Conservation (phyloP, 2,329 filamentous ascomycete genomes). For the Celoporthe dispersa region DNA sequence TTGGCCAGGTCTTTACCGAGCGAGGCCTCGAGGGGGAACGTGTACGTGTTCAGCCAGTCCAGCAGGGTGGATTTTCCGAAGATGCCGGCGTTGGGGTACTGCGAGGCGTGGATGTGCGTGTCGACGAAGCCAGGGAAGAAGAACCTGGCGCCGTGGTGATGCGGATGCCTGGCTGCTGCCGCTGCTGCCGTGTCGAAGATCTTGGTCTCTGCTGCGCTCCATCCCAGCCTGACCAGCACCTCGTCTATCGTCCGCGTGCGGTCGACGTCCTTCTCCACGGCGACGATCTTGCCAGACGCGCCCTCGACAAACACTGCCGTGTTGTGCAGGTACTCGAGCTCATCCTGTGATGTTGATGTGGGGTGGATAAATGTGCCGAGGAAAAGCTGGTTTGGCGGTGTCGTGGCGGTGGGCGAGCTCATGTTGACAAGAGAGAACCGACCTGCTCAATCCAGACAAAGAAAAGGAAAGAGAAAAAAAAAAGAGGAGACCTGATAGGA, state of each 20-base stretch:
- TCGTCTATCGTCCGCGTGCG: slow-evolving; percentile 39
- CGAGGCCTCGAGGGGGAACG: slow-evolving; percentile 87
- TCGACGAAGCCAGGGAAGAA: slow-evolving; percentile 90
- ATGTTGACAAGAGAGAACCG: background rate
- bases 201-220: slow-evolving; percentile 46
- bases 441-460: background rate
- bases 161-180: background rate
- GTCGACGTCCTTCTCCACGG: slow-evolving; percentile 45
- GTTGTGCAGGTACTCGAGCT: slow-evolving; percentile 57
- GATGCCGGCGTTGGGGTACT: slow-evolving; percentile 92
- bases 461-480: background rate
- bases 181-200: slow-evolving; percentile 36
- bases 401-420: background rate
- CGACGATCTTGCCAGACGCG: slow-evolving; percentile 52
- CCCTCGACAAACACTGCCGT: slow-evolving; percentile 56
- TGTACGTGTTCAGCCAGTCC: slow-evolving; percentile 93
- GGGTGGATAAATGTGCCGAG: slow-evolving; percentile 61
- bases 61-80: slow-evolving; percentile 93
- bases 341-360: slow-evolving; percentile 48
- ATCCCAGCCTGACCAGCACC: slow-evolving; percentile 50
- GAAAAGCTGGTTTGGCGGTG: slow-evolving; percentile 50
- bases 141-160: slow-evolving; percentile 59
- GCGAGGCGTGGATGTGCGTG: slow-evolving; percentile 92
- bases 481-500: background rate
- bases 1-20: slow-evolving; percentile 56